A percentile compares a stretch with the other conserved stretches of the same genome.
These are phyloP conservation scores for Botrytis hyacinthi DNA, from an alignment of 2,329 filamentous ascomycete genomes.

Conservation along the genomic window DNA sequence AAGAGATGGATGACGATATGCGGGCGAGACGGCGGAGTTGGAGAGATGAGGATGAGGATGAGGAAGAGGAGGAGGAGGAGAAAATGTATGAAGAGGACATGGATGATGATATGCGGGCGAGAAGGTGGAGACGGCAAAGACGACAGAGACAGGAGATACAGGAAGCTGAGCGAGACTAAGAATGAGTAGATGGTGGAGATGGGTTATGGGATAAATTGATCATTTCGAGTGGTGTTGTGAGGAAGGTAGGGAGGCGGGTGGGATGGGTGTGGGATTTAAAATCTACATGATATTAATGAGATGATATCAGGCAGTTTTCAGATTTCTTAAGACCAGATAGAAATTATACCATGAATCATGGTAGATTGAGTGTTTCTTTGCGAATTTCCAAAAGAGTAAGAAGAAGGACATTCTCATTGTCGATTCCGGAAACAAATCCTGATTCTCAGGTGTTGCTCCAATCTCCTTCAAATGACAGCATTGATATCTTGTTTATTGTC, in stretches of 20 bases:
- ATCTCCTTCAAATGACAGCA: no score
- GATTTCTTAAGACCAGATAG: no score
- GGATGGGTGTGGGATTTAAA: not conserved
- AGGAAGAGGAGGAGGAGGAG: no score
- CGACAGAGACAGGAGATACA: no score
- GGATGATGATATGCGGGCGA: no score
- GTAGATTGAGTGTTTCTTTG: not conserved
- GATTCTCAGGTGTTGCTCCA: not conserved
- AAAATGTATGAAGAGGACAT: no score
- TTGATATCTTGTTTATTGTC: not conserved
- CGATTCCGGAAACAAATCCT: not conserved
- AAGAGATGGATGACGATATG: no score
- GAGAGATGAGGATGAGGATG: no score
- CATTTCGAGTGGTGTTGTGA: not conserved
- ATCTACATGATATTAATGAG: not conserved
- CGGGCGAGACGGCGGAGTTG: no score
- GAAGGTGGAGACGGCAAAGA: no score
- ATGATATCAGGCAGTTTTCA: not conserved
- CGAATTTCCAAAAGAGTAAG: not conserved
- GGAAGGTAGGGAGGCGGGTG: not conserved
- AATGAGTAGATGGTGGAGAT: not conserved
- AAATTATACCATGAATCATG: not conserved
- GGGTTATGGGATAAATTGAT: not conserved
- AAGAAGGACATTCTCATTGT: not conserved
- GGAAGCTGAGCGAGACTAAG: no score